phyloP scores from a whole-genome alignment of 2,329 filamentous ascomycete genomes.

The Trichoderma asperellum region DNA sequence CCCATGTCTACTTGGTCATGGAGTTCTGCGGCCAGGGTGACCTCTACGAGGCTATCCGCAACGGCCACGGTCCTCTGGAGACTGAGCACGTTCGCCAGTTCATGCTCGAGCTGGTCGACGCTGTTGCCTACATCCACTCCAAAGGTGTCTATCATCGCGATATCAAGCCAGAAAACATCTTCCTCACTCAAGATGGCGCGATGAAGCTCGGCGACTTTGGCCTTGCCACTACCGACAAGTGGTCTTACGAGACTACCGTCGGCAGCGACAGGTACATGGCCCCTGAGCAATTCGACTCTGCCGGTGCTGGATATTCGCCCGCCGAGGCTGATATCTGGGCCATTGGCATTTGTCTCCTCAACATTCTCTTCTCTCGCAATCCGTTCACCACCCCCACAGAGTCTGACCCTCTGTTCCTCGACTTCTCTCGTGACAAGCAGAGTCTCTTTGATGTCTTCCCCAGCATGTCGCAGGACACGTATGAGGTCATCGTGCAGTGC shows the following conservation, averaged over 20 bases:
- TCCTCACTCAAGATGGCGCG: conserved; percentile 79
- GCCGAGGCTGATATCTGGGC: conserved; percentile 96
- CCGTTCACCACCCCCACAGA: conserved; percentile 90
- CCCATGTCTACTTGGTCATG: conserved; percentile 88
- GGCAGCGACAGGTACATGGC: conserved; percentile 99
- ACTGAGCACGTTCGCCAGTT: conserved; percentile 96
- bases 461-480: conserved; percentile 98
- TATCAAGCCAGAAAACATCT: conserved; percentile 99
- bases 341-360: conserved; percentile 93
- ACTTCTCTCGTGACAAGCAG: conserved; percentile 92
- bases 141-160: conserved; percentile 95
- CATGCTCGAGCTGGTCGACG: conserved; percentile 91
- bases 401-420: conserved; percentile 88
- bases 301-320: conserved; percentile 85
- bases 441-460: conserved; percentile 98
- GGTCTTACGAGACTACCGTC: conserved; percentile 91
- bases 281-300: conserved; percentile 94
- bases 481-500: conserved; percentile 87
- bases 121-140: conserved; percentile 86
- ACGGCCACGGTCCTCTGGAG: conserved; percentile 83
- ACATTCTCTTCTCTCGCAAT: conserved; percentile 95
- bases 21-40: conserved; percentile 96
- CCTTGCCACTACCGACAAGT: conserved; percentile 83
- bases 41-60: conserved; percentile 94
- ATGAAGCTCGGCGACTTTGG: conserved; percentile 99